Percentiles rank a stretch among this genome's conserved stretches.
Conservation (phyloP, 495 filamentous ascomycete genomes). For the Hyaloscypha hepaticicola region DNA sequence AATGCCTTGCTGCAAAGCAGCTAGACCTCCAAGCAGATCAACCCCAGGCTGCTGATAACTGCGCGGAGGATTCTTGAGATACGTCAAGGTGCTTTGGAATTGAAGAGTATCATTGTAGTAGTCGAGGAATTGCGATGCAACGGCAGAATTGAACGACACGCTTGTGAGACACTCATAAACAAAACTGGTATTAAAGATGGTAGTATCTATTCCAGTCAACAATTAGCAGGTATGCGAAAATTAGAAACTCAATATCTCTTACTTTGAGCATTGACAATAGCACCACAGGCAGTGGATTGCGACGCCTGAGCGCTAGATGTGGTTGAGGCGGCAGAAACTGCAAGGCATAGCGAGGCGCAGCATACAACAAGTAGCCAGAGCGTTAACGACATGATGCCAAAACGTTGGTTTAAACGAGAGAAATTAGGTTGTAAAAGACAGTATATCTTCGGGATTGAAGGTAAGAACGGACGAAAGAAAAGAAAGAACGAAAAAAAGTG, state of each 20-base stretch:
- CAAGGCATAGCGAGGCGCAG: background rate
- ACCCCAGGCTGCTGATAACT: conserved; percentile 54
- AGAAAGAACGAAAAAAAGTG: background rate
- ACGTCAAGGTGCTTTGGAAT: conserved; percentile 56
- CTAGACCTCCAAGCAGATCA: conserved; percentile 49
- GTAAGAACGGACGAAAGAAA: background rate
- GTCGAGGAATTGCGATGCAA: conserved; percentile 48
- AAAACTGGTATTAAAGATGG: conserved; percentile 38
- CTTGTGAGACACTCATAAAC: conserved; percentile 54
- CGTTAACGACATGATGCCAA: background rate
- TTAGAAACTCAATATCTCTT: background rate
- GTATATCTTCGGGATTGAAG: background rate
- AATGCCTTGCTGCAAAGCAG: conserved; percentile 43
- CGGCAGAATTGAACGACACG: conserved; percentile 54
- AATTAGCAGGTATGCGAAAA: conserved; percentile 3
- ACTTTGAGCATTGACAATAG: conserved; percentile 11
- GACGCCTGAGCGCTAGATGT: background rate
- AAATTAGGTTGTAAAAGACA: background rate
- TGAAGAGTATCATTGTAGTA: conserved; percentile 57
- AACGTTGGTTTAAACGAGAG: background rate
- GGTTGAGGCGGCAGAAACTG: background rate
- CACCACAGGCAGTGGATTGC: conserved; percentile 20
- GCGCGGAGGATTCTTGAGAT: conserved; percentile 54
- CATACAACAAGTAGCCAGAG: background rate
- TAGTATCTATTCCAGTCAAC: conserved; percentile 10